These are phyloP conservation scores for Lithocarpus polystachyus DNA, from an alignment of 306 rosid genomes.

Conservation along the genomic window DNA sequence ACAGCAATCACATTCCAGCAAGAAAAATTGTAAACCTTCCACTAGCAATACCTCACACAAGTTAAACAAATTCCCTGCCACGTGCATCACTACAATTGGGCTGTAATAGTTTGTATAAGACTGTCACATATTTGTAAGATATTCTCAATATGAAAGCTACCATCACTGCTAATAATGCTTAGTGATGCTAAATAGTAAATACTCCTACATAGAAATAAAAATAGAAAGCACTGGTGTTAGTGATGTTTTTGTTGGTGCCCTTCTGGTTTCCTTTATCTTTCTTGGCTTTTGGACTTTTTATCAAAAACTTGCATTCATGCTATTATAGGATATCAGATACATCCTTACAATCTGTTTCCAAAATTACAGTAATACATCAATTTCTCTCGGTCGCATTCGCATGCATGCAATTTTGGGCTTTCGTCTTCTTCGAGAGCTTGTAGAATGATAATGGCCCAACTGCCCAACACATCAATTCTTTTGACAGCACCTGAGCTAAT, in stretches of 20 bases:
- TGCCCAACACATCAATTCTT: neutral
- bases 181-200: neutral
- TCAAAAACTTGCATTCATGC: neutral
- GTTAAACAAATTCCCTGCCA: neutral
- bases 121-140: neutral
- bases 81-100: neutral
- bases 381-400: neutral
- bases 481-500: neutral
- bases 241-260: conserved; percentile 4
- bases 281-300: neutral
- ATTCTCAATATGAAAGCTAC: neutral
- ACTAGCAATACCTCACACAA: neutral
- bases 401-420: neutral
- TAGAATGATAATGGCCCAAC: neutral
- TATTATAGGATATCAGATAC: neutral
- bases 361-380: neutral
- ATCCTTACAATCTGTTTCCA: neutral
- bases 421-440: neutral
- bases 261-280: conserved; percentile 1
- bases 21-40: neutral
- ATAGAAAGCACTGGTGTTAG: neutral
- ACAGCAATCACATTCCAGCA: neutral
- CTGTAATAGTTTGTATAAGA: neutral
- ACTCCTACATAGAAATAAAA: neutral
- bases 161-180: conserved; percentile 7